Evolutionary conservation across 495 filamentous ascomycete genomes (phyloP).

Genomic region (Monascus purpureus): DNA sequence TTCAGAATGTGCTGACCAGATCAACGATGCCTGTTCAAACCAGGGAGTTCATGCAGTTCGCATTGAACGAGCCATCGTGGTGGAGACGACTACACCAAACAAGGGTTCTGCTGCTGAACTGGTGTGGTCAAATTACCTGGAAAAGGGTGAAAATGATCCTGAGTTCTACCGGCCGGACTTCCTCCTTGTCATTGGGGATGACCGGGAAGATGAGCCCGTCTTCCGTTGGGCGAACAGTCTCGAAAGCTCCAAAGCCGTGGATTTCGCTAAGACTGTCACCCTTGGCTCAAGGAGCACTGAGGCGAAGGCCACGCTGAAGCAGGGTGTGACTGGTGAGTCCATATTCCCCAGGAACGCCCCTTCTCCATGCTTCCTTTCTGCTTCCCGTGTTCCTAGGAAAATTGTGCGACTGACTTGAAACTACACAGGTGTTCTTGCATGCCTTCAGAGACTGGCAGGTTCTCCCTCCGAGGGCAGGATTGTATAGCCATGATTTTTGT

Average conservation of each 20-base stretch:
- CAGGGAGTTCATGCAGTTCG: conserved; percentile 75
- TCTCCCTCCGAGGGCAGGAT: conserved; percentile 1
- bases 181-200: conserved; percentile 73
- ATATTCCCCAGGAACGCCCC: too few relatives aligned
- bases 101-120: conserved; percentile 64
- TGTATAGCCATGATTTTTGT: too few relatives aligned
- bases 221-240: conserved; percentile 87
- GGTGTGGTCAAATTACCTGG: conserved; percentile 47
- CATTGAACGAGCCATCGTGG: conserved; percentile 59
- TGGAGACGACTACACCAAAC: conserved; percentile 68
- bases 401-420: conserved; percentile 2
- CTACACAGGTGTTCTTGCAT: conserved; percentile 19
- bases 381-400: too few relatives aligned
- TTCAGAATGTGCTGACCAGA: conserved; percentile 75
- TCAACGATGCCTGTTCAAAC: conserved; percentile 78
- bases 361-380: conserved; percentile 1
- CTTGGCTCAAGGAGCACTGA: conserved; percentile 77
- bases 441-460: conserved; percentile 15
- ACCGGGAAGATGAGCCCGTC: conserved; percentile 81
- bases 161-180: conserved; percentile 48
- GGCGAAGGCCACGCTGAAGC: conserved; percentile 69
- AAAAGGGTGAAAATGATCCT: conserved; percentile 16
- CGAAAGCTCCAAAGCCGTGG: conserved; percentile 34
- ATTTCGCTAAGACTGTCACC: conserved; percentile 66
- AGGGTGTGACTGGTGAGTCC: conserved; percentile 64